Evolutionary conservation across 192 early-diverging fungal species (phyloP).

Genomic region (Coemansia sp.): DNA sequence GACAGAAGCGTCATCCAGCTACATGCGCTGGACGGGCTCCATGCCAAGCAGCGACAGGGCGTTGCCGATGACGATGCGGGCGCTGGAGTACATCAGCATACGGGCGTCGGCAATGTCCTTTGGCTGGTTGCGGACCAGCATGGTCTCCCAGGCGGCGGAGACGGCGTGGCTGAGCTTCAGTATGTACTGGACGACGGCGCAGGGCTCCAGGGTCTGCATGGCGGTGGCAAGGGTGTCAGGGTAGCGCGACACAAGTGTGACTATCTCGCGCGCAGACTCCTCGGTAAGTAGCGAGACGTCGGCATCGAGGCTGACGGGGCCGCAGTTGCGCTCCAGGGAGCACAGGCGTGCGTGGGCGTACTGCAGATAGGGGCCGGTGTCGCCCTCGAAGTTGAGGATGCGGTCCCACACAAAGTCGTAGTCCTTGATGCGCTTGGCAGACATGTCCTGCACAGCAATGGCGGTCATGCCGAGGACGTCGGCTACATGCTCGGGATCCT

Average conservation of each 20-base stretch:
- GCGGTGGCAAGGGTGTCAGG: slow-evolving; percentile 81
- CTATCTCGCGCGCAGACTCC: slow-evolving; percentile 65
- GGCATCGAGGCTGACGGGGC: slow-evolving; percentile 61
- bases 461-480: slow-evolving; percentile 92
- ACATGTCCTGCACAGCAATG: slow-evolving; percentile 89
- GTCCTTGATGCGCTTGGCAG: slow-evolving; percentile 88
- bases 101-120: slow-evolving; percentile 80
- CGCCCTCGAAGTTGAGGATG: slow-evolving; percentile 95
- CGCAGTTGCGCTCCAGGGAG: slow-evolving; percentile 86
- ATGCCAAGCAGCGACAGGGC: slow-evolving; percentile 81
- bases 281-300: slow-evolving; percentile 74
- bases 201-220: slow-evolving; percentile 73
- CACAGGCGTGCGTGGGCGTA: slow-evolving; percentile 97
- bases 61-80: slow-evolving; percentile 83
- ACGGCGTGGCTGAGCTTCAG: slow-evolving; percentile 81
- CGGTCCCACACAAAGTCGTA: slow-evolving; percentile 90
- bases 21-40: slow-evolving; percentile 88
- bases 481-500: slow-evolving; percentile 75
- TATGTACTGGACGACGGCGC: slow-evolving; percentile 80
- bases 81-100: slow-evolving; percentile 82
- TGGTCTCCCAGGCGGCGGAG: slow-evolving; percentile 71
- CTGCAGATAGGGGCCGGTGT: slow-evolving; percentile 99
- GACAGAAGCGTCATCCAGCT: slow-evolving; percentile 30
- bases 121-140: slow-evolving; percentile 75
- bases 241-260: slow-evolving; percentile 77